Base-by-base conservation (phyloP, 805 yeast genomes). In the Torulaspora franciscae region DNA sequence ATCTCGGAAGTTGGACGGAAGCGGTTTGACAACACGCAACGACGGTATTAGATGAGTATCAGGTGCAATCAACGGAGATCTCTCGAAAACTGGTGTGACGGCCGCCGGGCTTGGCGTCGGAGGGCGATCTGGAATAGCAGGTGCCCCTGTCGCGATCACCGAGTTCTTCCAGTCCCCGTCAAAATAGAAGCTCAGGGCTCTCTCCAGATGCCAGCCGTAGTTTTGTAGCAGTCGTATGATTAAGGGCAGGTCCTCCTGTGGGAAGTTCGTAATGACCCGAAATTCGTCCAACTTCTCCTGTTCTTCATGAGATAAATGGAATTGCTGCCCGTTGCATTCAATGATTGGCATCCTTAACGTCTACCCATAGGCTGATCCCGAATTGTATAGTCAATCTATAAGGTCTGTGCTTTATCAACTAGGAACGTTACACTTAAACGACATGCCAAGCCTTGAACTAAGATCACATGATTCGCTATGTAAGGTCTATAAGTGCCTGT, bases 181-280 rank as follows among this genome's bases (percentile, higher is more conserved):
- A 57, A 81, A 81, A 58, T 72, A 83, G 40, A 78, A 71, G 3
- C 82, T 74, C 26, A 81, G 62, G 1, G 88, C 79, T 34, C 73
- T 68, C 54, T 82, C 85, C 40, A 83, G 57, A 54, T 81, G 74
- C 81, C 81, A 80, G 39, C 78, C 73, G 52, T 79, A 73, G 37
- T 74, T 71, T 26, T 70, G 62, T 41, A 83, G 58, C 22, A 81
- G 59, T 41, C 68, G 61, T 3, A 73, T 60, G 2, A 81, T 73
- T 35, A 74, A 69, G 1, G 71, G 72, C 36, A 70, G 63, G 23
- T 77, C 76, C 0, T 67, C 72, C 5, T 73, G 76, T 7, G 72
- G 72, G 50, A 70, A 75, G 2, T 73, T 66, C 0, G 81, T 71
- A 41, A 79, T 74, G 46, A 71, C 69, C 51, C 72, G 75, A 58